Conservation (phyloP, 495 filamentous ascomycete genomes). For the Aspergillus indologenus region DNA sequence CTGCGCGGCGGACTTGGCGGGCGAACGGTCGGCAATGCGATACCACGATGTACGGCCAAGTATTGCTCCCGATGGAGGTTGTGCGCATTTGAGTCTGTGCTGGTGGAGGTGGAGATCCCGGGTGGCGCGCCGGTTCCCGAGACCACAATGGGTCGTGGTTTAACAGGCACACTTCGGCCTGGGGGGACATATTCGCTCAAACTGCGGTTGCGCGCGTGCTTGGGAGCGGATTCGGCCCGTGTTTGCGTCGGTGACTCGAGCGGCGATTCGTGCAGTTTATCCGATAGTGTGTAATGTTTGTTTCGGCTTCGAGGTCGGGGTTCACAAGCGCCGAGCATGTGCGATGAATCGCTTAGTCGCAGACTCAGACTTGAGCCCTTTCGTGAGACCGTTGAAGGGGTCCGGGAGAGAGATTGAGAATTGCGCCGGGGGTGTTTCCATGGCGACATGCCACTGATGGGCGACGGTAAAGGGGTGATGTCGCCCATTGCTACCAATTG, state of each 20-base stretch:
- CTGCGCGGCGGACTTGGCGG: constrained; percentile 75
- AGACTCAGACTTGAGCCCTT: constrained; percentile 36
- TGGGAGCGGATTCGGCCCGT: constrained; percentile 31
- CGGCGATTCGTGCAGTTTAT: constrained; percentile 36
- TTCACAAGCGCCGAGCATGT: constrained; percentile 32
- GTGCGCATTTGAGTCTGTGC: constrained; percentile 43
- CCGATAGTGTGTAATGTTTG: constrained; percentile 36
- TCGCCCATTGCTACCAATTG: constrained; percentile 79
- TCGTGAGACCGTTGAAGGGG: constrained; percentile 37
- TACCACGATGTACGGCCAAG: constrained; percentile 71
- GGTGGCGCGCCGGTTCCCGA: constrained; percentile 49
- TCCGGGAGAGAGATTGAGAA: constrained; percentile 44
- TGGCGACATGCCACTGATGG: constrained; percentile 74
- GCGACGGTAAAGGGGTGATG: constrained; percentile 90
- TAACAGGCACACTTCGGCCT: constrained; percentile 55
- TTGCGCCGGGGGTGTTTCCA: constrained; percentile 46
- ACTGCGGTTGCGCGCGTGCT: constrained; percentile 68
- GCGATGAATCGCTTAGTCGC: constrained; percentile 41
- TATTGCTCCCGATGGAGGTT: constrained; percentile 76
- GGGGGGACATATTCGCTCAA: constrained; percentile 84
- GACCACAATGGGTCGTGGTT: constrained; percentile 67
- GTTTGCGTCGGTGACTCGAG: constrained; percentile 33
- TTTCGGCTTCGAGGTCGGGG: constrained; percentile 31
- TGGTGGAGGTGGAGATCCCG: constrained; percentile 41
- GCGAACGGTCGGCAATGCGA: constrained; percentile 53